These are phyloP conservation scores for Dacryopinax spathularia DNA, from an alignment of 768 basidiomycete species.

Conservation along the genomic window DNA sequence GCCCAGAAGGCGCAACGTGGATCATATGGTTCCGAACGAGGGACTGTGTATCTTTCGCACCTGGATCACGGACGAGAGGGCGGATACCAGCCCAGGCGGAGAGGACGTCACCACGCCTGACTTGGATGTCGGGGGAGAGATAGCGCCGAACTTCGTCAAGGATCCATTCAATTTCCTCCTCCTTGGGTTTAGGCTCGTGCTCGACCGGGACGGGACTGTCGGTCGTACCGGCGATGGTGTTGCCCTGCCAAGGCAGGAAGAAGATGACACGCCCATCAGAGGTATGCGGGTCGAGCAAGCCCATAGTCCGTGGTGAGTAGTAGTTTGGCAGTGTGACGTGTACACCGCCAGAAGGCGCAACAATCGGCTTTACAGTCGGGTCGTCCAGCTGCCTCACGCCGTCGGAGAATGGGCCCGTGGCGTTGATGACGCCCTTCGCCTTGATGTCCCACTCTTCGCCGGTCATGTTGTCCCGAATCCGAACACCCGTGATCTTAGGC, in stretches of 20 bases:
- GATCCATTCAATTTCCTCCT: conserved; percentile 95
- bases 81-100: conserved; percentile 90
- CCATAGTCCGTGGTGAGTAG: conserved; percentile 90
- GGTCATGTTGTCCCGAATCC: conserved; percentile 66
- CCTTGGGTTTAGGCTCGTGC: conserved; percentile 63
- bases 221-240: conserved; percentile 93
- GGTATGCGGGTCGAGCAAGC: conserved; percentile 85
- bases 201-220: conserved; percentile 64
- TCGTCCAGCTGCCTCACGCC: conserved; percentile 69
- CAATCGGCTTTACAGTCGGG: conserved; percentile 57
- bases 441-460: conserved; percentile 69
- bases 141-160: conserved; percentile 85
- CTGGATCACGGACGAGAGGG: conserved; percentile 75
- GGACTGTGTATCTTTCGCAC: conserved; percentile 61
- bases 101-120: conserved; percentile 85
- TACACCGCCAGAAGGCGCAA: conserved; percentile 81
- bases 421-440: conserved; percentile 90
- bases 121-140: conserved; percentile 81
- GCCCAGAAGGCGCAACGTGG: conserved; percentile 59
- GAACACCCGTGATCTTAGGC: conserved; percentile 58
- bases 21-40: conserved; percentile 91
- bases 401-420: conserved; percentile 90
- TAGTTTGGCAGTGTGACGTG: conserved; percentile 97
- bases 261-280: conserved; percentile 96
- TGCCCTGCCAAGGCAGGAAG: conserved; percentile 98